Evolutionary conservation across 495 filamentous ascomycete genomes (phyloP).

Genomic region (Schizothecium vesticola): DNA sequence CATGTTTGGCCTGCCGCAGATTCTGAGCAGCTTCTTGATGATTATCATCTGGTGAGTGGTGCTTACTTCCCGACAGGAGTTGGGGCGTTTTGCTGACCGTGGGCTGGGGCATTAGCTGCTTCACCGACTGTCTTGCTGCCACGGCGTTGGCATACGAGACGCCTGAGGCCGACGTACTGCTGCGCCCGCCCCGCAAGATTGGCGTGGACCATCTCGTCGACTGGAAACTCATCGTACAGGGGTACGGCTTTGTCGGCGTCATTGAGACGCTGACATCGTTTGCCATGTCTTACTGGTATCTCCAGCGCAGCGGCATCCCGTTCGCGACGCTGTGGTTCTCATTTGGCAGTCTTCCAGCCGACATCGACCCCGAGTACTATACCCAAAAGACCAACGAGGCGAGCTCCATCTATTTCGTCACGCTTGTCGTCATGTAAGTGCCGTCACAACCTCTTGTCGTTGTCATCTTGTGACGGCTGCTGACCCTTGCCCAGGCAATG

Average conservation of each 20-base stretch:
- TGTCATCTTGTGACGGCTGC: neutral
- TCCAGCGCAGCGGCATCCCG: slow-evolving; percentile 51
- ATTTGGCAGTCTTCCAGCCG: slow-evolving; percentile 47
- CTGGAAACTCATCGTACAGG: slow-evolving; percentile 56
- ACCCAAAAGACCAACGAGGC: slow-evolving; percentile 49
- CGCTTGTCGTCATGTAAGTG: slow-evolving; percentile 60
- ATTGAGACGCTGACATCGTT: slow-evolving; percentile 56
- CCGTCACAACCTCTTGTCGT: neutral
- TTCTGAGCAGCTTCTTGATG: slow-evolving; percentile 64
- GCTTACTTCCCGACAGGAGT: slow-evolving; percentile 17
- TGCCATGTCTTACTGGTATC: slow-evolving; percentile 63
- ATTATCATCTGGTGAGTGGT: slow-evolving; percentile 50
- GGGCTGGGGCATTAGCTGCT: slow-evolving; percentile 42
- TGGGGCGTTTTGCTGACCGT: slow-evolving; percentile 2
- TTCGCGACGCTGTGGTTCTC: slow-evolving; percentile 55
- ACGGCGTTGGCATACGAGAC: slow-evolving; percentile 65
- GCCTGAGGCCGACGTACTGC: slow-evolving; percentile 63
- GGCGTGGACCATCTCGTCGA: slow-evolving; percentile 61
- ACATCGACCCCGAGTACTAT: slow-evolving; percentile 44
- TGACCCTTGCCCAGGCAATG: slow-evolving; percentile 47
- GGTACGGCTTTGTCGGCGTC: slow-evolving; percentile 59
- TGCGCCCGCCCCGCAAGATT: slow-evolving; percentile 53
- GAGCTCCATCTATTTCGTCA: slow-evolving; percentile 66
- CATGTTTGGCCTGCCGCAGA: slow-evolving; percentile 61
- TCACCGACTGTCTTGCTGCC: slow-evolving; percentile 62